These are phyloP conservation scores for Dictyostelium intermedium DNA, from an alignment of 78 protist species.

Conservation along the genomic window DNA sequence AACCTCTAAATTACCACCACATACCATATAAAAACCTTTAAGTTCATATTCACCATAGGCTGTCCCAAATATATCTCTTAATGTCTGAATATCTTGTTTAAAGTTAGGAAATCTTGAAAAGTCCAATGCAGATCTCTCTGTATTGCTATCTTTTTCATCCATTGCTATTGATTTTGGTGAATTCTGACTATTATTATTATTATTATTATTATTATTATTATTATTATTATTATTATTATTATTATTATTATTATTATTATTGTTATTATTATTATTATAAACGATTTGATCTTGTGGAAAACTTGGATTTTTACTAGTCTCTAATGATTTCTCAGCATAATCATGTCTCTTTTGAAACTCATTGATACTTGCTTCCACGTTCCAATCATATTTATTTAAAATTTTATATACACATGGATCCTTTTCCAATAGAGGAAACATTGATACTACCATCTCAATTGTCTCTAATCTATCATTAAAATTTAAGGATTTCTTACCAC, in stretches of 20 bases:
- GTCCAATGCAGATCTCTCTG: not conserved
- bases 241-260: not conserved
- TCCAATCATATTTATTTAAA: constrained; percentile 45
- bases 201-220: not conserved
- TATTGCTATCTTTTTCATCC: not conserved
- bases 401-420: constrained; percentile 44
- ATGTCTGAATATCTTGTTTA: constrained; percentile 46
- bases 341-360: constrained; percentile 71
- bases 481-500: not conserved
- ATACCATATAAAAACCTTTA: constrained; percentile 35
- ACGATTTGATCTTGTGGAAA: not conserved
- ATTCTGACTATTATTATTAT: not conserved
- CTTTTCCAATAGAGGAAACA: constrained; percentile 67
- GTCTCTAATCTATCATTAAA: constrained; percentile 36
- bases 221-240: not conserved
- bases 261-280: not conserved
- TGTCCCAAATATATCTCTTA: constrained; percentile 58
- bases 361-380: constrained; percentile 9
- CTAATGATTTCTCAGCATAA: not conserved
- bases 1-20: constrained; percentile 60
- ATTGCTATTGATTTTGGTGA: too few relatives aligned
- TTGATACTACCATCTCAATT: constrained; percentile 19
- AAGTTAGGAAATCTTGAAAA: constrained; percentile 41
- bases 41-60: constrained; percentile 57
- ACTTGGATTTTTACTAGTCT: not conserved